phyloP scores from a whole-genome alignment of 768 basidiomycete species.

The Collybia sordida region DNA sequence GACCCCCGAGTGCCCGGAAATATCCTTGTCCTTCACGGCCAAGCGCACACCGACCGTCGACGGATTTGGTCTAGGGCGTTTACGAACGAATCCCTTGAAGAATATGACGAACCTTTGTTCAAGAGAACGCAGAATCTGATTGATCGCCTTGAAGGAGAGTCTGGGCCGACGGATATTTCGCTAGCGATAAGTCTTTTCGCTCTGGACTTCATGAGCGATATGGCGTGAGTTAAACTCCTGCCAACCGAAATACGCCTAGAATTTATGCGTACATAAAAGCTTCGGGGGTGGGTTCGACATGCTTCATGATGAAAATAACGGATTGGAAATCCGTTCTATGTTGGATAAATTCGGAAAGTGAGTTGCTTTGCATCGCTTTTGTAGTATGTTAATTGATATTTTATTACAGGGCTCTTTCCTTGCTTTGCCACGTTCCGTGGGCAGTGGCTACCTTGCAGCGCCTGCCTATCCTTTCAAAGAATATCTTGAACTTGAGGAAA shows the following conservation, averaged over 20 bases:
- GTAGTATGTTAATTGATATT: neutral
- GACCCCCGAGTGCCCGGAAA: constrained; percentile 17
- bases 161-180: constrained; percentile 23
- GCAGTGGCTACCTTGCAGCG: constrained; percentile 15
- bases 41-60: constrained; percentile 28
- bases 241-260: neutral
- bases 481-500: constrained; percentile 17
- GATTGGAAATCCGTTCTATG: constrained; percentile 15
- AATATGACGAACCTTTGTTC: constrained; percentile 34
- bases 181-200: constrained; percentile 35
- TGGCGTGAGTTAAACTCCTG: constrained; percentile 27
- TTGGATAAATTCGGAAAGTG: constrained; percentile 19
- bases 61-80: constrained; percentile 45
- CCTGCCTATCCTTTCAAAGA: constrained; percentile 28
- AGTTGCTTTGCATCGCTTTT: constrained; percentile 1
- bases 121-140: constrained; percentile 30
- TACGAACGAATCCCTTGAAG: constrained; percentile 33
- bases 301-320: constrained; percentile 35
- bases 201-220: constrained; percentile 42
- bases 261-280: constrained; percentile 5
- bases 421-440: constrained; percentile 25
- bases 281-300: constrained; percentile 36
- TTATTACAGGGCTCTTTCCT: constrained; percentile 9
- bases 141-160: constrained; percentile 16
- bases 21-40: constrained; percentile 10